Base-by-base conservation (phyloP, 2,329 filamentous ascomycete species). In the Colletotrichum acutatum region DNA sequence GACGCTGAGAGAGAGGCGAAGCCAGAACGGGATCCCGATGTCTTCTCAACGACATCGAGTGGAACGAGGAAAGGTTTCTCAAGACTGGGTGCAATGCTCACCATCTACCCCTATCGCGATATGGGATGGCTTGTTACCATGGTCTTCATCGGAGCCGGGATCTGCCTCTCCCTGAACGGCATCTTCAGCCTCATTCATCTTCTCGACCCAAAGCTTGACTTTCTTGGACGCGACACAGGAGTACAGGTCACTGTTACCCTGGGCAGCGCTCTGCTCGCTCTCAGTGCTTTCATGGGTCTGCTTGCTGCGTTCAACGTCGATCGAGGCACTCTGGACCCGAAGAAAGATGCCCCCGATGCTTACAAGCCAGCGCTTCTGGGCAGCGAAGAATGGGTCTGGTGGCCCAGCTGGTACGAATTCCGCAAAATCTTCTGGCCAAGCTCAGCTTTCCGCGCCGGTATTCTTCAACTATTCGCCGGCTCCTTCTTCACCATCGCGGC, bases 51-150 rank as follows among this genome's bases (percentile, higher is more conserved):
- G 0, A 26, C n/a, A 2, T 49, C 66, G 5, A 11, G 26, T 19
- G 24, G 34, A 1, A 24, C 34, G 0, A n/a, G 71, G 49, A 65
- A 22, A 1, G 66, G 71, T 14, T 52, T 73, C 46, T 71, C 56
- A 14, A 7, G 71, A 9, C 4, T 73, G 4, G 67, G 67, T 22
- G 66, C 56, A 19, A 73, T 73, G 71, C 67, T 73, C 28, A 73
- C 66, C 9, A 58, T 73, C 19, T 73, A 73, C 61, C 71, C 71
- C 1, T 73, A 73, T 22, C 60, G 66, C 12, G 71, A 73, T 37
- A 73, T 73, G 71, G 71, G 71, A 5, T 73, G 71, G 71, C 71
- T 73, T 8, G 71, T 30, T 7, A 73, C 71, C 2, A 66, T 73
- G 71, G 61, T 61, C 14, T 73, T 71, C 28, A 37, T 71, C 6